phyloP scores from a whole-genome alignment of 1,139 yeast genomes.

The Blastobotrys capitulatus region DNA sequence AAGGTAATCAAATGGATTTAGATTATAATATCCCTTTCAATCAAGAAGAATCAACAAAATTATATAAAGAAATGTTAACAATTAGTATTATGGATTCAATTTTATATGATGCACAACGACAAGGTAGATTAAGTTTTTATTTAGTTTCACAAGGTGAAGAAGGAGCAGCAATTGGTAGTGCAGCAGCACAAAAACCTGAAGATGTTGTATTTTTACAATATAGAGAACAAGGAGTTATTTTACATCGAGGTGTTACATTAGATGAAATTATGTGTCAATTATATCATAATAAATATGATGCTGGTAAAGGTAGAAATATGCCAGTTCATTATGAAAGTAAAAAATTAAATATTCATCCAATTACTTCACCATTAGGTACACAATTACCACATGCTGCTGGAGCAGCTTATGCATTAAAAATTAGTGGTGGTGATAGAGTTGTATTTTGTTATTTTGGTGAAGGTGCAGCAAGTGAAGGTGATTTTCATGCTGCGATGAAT shows the following conservation, averaged over 20 bases:
- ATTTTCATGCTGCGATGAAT: conserved; percentile 36
- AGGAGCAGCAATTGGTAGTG: conserved; percentile 34
- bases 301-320: conserved; percentile 34
- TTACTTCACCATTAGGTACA: conserved; percentile 35
- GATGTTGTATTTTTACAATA: conserved; percentile 34
- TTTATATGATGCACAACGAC: conserved; percentile 37
- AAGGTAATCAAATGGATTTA: conserved; percentile 29
- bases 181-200: conserved; percentile 32
- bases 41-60: conserved; percentile 25
- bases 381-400: conserved; percentile 38
- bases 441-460: conserved; percentile 35
- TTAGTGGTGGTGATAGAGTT: conserved; percentile 27
- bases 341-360: conserved; percentile 32
- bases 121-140: conserved; percentile 34
- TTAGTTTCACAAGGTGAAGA: conserved; percentile 38
- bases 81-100: conserved; percentile 30
- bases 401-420: conserved; percentile 35
- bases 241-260: conserved; percentile 33
- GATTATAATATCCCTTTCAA: conserved; percentile 25
- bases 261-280: conserved; percentile 34
- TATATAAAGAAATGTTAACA: conserved; percentile 34
- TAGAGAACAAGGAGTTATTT: conserved; percentile 33
- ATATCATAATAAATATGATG: conserved; percentile 31
- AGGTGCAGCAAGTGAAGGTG: conserved; percentile 38
- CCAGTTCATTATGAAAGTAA: conserved; percentile 34